phyloP scores from a whole-genome alignment of 306 rosid species.

The Cucurbita pepo region DNA sequence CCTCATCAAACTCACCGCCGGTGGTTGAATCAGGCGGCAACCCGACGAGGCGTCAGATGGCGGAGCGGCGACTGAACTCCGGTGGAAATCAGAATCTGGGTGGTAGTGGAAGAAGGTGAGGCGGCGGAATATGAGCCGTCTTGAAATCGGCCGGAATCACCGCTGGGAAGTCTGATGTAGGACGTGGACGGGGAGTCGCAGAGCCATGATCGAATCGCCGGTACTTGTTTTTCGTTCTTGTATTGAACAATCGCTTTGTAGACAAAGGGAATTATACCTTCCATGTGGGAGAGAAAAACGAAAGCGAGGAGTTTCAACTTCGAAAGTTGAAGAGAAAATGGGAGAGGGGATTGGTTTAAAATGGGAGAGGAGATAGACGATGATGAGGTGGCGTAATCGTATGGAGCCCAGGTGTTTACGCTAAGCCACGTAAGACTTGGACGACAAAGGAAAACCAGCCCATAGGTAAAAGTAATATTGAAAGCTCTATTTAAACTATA shows the following conservation, averaged over 20 bases:
- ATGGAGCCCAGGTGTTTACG: slow-evolving; percentile 50
- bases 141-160: slow-evolving; percentile 23
- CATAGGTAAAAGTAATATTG: slow-evolving; percentile 19
- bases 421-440: slow-evolving; percentile 37
- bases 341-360: slow-evolving; percentile 11
- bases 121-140: slow-evolving; percentile 8
- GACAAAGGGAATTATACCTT: slow-evolving; percentile 81
- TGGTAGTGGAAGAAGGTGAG: slow-evolving; percentile 30
- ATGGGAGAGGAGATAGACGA: not conserved
- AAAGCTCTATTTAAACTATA: slow-evolving; percentile 40
- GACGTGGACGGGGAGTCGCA: slow-evolving; percentile 45
- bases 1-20: not conserved
- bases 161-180: slow-evolving; percentile 22
- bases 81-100: slow-evolving; percentile 34
- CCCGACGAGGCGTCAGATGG: slow-evolving; percentile 21
- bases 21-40: slow-evolving; percentile 14
- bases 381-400: slow-evolving; percentile 44
- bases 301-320: not conserved
- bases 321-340: slow-evolving; percentile 16
- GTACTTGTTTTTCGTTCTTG: slow-evolving; percentile 37
- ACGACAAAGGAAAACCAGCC: slow-evolving; percentile 16
- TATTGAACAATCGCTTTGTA: slow-evolving; percentile 61
- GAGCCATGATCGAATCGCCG: slow-evolving; percentile 38
- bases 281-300: slow-evolving; percentile 28
- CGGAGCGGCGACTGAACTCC: slow-evolving; percentile 53